Evolutionary conservation across 805 yeast species (phyloP).

Genomic region (Ogataea nitratoaversa): DNA sequence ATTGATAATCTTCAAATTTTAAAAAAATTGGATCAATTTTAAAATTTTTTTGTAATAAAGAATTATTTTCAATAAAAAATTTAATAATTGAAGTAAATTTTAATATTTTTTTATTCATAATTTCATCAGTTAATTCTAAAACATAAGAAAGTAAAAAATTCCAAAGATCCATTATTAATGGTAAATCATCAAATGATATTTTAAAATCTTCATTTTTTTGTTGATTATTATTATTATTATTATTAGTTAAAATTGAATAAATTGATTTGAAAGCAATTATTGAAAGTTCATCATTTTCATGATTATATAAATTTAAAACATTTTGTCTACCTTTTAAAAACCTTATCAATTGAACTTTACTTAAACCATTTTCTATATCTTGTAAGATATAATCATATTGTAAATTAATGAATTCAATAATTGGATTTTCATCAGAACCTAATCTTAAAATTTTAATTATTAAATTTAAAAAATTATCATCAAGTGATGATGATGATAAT

Average conservation of each 20-base stretch:
- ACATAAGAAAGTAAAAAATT: constrained; percentile 41
- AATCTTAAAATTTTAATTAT: constrained; percentile 58
- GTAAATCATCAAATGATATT: constrained; percentile 39
- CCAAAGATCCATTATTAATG: constrained; percentile 59
- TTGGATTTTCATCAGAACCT: constrained; percentile 60
- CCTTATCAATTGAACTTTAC: constrained; percentile 37
- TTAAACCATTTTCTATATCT: constrained; percentile 36
- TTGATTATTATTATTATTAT: constrained; percentile 29
- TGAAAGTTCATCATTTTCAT: constrained; percentile 14
- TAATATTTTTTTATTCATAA: constrained; percentile 36
- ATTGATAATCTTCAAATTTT: constrained; percentile 40
- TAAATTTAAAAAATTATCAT: constrained; percentile 33
- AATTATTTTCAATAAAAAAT: constrained; percentile 38
- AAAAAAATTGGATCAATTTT: constrained; percentile 30
- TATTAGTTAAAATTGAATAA: constrained; percentile 16
- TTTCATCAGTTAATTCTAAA: constrained; percentile 26
- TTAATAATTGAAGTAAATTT: constrained; percentile 53
- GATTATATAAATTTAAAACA: constrained; percentile 33
- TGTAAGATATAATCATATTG: constrained; percentile 40
- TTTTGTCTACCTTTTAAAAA: constrained; percentile 37
- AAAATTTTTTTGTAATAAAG: constrained; percentile 35
- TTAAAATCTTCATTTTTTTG: too few species aligned
- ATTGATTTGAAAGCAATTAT: constrained; percentile 26
- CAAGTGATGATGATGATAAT: constrained; percentile 1
- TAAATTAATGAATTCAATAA: constrained; percentile 54